Percentiles rank a stretch among this genome's conserved stretches.
phyloP scores from a whole-genome alignment of 139 green algal species.

The Tetradesmus obliquus region DNA sequence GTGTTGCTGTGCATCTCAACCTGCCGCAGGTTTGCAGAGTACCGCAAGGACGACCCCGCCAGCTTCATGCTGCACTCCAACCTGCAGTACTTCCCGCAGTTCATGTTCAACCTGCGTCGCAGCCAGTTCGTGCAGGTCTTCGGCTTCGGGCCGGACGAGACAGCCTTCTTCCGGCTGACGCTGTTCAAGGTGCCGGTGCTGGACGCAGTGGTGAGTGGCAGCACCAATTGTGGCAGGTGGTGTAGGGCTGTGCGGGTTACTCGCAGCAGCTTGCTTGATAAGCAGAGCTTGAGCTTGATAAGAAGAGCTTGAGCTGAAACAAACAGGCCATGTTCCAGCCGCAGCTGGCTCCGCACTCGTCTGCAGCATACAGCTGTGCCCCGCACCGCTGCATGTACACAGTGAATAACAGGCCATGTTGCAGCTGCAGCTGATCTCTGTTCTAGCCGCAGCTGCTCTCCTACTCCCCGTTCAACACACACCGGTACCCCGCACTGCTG shows the following conservation, averaged over 20 bases:
- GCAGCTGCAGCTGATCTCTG: too few relatives aligned
- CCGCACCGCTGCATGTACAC: slow-evolving; percentile 95
- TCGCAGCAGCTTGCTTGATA: not conserved
- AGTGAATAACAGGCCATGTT: too few relatives aligned
- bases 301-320: too few relatives aligned
- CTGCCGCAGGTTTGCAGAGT: slow-evolving; percentile 65
- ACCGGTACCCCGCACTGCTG: too few relatives aligned
- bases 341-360: slow-evolving; percentile 69
- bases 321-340: slow-evolving; percentile 93
- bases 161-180: slow-evolving; percentile 90
- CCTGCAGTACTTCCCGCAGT: slow-evolving; percentile 97
- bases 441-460: too few relatives aligned
- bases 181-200: slow-evolving; percentile 86
- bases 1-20: not conserved
- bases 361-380: slow-evolving; percentile 90
- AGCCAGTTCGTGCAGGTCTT: slow-evolving; percentile 98
- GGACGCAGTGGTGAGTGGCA: slow-evolving; percentile 84
- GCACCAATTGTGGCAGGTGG: slow-evolving; percentile 42
- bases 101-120: slow-evolving; percentile 99
- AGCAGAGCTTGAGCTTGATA: too few relatives aligned
- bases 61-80: slow-evolving; percentile 91
- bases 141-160: slow-evolving; percentile 97
- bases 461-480: too few relatives aligned
- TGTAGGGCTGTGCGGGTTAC: not conserved
- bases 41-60: slow-evolving; percentile 92